Evolutionary conservation across 345 rosid genomes (phyloP).

Genomic region (Citrus inodora): DNA sequence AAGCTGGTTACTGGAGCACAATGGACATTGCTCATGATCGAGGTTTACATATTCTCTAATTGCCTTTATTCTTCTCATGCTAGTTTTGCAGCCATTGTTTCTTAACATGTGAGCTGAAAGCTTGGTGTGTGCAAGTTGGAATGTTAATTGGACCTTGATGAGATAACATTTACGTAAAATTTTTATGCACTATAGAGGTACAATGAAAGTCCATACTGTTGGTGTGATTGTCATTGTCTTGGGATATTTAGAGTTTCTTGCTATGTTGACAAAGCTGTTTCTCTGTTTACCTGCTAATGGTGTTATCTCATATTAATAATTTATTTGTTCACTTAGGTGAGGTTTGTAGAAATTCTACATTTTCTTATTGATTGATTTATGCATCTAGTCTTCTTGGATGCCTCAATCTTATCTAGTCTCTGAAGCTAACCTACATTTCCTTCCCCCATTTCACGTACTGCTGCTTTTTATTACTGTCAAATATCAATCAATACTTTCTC

Average conservation of each 20-base stretch:
- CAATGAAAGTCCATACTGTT: background rate
- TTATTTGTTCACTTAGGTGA: background rate
- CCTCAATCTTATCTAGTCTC: background rate
- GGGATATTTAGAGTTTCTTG: background rate
- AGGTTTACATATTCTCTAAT: constrained; percentile 48
- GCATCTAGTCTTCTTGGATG: background rate
- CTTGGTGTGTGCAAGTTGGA: background rate
- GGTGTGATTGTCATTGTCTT: background rate
- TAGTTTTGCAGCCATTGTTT: background rate
- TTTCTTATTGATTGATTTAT: background rate
- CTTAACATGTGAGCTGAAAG: background rate
- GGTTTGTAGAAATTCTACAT: background rate
- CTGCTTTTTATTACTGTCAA: background rate
- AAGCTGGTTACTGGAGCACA: constrained; percentile 97
- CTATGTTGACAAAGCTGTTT: background rate
- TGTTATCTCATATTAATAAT: background rate
- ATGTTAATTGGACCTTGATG: background rate
- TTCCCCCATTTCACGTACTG: background rate
- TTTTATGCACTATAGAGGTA: background rate
- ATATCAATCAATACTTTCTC: background rate
- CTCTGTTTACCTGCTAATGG: background rate
- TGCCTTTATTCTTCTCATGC: background rate
- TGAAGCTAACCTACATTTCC: background rate
- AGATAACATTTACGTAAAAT: background rate
- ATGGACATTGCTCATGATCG: constrained; percentile 99